phyloP scores from a whole-genome alignment of 108 stramenopile species.

The Pseudonitzschia multiseries region DNA sequence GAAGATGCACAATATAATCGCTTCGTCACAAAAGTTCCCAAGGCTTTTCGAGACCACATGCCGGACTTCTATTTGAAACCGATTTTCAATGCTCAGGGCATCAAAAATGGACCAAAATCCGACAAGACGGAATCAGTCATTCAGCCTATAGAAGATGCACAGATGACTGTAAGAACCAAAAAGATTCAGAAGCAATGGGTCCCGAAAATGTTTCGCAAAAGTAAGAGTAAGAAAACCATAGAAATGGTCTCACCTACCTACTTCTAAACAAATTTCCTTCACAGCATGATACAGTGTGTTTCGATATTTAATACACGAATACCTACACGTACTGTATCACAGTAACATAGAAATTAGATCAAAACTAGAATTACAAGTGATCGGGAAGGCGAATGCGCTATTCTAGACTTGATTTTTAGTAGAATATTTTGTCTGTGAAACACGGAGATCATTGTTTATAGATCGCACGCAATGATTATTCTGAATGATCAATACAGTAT shows the following conservation, averaged over 20 bases:
- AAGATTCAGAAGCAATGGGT: conserved; percentile 13
- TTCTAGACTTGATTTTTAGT: no score
- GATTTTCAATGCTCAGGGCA: conserved; percentile 19
- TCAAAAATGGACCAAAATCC: conserved; percentile 6
- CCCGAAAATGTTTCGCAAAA: conserved; percentile 12
- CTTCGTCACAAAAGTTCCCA: conserved; percentile 36
- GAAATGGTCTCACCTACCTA: background rate
- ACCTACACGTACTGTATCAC: no score
- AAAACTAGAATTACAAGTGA: no score
- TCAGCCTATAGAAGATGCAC: background rate
- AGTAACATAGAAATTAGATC: no score
- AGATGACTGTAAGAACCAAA: background rate
- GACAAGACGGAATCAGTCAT: background rate
- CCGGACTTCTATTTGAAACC: conserved; percentile 53
- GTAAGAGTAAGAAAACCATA: background rate
- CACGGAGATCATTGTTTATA: no score
- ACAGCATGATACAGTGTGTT: no score
- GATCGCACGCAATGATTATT: no score
- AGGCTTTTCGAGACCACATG: conserved; percentile 47
- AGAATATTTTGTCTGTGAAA: no score
- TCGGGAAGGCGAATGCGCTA: no score
- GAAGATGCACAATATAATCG: conserved; percentile 26
- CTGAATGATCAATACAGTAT: background rate
- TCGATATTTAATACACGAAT: no score
- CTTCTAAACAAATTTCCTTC: background rate